Base-by-base conservation (phyloP, 805 yeast species). In the Cyberlindnera bimundalis region DNA sequence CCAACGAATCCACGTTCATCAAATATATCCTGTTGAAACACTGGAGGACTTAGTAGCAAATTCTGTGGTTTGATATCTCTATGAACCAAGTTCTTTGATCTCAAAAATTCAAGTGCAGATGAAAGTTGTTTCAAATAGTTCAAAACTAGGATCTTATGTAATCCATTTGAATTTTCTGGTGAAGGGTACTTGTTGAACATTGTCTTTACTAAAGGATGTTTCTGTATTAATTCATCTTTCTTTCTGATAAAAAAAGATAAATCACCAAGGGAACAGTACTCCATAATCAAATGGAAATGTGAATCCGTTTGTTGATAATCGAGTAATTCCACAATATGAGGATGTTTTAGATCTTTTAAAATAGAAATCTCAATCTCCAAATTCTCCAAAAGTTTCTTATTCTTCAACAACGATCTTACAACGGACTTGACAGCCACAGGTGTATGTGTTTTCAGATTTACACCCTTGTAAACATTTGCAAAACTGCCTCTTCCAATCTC, bases 401-500 rank as follows among this genome's bases (percentile, higher is more conserved):
- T 87, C 61, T 81, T 82, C 50, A 91, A 73, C 55, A 87, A 81
- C 18, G 88, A 78, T 41, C 95, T 74, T 29, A 84, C 78, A 13
- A 95, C 96, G 2, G 91, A 79, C 64, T 91, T 91, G 58, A 91
- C 77, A 9, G 98, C 98, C 30, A 91, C 93, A 1, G 89, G 74
- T 24, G 69, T 66, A 48, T 70, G 70, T 4, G 76, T 70, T 32
- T 66, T 61, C 14, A 67, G 61, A 53, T 81, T 71, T 42, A 74
- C 70, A 38, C 96, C 96, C 64, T 87, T 89, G 68, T 85, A 91
- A 19, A 93, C 99, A 47, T 82, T 84, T 53, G 99, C 99, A 68
- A 93, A 93, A 8, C 96, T 85, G 25, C 99, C 99, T 54, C 85
- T 80, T 18, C 99, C 99, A 39, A 93, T 91, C 61, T 89, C 95